Evolutionary conservation across 441 rosid genomes (phyloP).

Genomic region (Adansonia grandidieri): DNA sequence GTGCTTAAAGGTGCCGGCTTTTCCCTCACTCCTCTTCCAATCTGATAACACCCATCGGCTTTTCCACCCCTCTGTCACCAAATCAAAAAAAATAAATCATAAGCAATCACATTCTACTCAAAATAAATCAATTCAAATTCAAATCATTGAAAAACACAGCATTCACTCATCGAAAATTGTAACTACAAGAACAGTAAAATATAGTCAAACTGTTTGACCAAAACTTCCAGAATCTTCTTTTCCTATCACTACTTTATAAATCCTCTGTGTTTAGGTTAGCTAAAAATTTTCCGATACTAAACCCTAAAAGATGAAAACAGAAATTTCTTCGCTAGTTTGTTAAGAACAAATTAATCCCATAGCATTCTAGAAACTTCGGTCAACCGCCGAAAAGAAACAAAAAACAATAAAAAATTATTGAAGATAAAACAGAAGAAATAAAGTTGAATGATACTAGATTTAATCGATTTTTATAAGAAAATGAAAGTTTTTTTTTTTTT

Average conservation of each 20-base stretch:
- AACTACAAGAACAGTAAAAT: neutral
- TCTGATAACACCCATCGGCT: conserved; percentile 91
- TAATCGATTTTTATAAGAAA: neutral
- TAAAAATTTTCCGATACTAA: neutral
- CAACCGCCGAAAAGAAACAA: neutral
- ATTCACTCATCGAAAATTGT: neutral
- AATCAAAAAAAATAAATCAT: neutral
- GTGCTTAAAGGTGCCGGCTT: conserved; percentile 86
- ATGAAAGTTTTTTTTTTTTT: neutral
- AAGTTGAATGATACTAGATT: neutral
- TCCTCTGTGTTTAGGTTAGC: neutral
- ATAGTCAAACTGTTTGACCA: neutral
- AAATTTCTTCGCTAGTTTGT: neutral
- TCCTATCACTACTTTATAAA: neutral
- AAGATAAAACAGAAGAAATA: conserved; percentile 5
- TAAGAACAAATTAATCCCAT: neutral
- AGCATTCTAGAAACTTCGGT: conserved; percentile 9
- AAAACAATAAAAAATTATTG: neutral
- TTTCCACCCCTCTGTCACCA: conserved; percentile 77
- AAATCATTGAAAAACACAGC: conserved; percentile 20
- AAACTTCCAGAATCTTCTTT: neutral
- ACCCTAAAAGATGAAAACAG: neutral
- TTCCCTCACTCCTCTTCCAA: conserved; percentile 91
- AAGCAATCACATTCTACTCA: conserved; percentile 27
- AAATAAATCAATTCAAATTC: neutral